Evolutionary conservation across 306 rosid genomes (phyloP), one percentile per base, ranked within the genome.

Genomic region (Quercus engelmannii): DNA sequence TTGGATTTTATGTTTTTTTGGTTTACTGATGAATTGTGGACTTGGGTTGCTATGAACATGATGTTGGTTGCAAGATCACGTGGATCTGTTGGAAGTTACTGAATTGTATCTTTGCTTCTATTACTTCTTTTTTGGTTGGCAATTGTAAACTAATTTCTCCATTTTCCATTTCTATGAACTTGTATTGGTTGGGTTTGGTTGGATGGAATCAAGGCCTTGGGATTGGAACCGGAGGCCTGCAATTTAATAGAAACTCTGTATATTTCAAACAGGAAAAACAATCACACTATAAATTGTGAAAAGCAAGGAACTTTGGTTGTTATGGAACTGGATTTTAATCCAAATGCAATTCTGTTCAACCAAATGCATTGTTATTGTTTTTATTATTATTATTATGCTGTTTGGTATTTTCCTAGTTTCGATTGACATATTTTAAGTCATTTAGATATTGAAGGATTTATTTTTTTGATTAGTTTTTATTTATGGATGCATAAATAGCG

Each of bases 41-140:
- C 33, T 11, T 59, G 59, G 56, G 26, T 8, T 43, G 55, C 15
- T 26, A 30, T 76, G 64, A 67, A 30, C 33, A 5, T 74, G 41
- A 35, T 20, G 3, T 64, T 55, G 30, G 28, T 25, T 4, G 62
- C 46, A 54, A 4, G 79, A 70, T 61, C 76, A 38, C 21, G 73
- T 61, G 80, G 88, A 89, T 89, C 83, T 64, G 74, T 69, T 59
- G 15, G 75, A 79, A 76, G 75, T 59, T 43, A 5, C 43, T 13
- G 19, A 56, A 31, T 77, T 86, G 55, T 52, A 23, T 46, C 59
- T 46, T 41, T 67, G 70, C 76, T 71, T 2, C 51, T 62, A 21
- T 35, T 7, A 18, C 15, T 15, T 21, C 30, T 11, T 5, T 62
- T 64, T 30, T 35, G 2, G 15, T 9, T 35, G 14, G n/a, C 3